phyloP scores from a whole-genome alignment of 2,329 filamentous ascomycete species.

The Colletotrichum coccodes region DNA sequence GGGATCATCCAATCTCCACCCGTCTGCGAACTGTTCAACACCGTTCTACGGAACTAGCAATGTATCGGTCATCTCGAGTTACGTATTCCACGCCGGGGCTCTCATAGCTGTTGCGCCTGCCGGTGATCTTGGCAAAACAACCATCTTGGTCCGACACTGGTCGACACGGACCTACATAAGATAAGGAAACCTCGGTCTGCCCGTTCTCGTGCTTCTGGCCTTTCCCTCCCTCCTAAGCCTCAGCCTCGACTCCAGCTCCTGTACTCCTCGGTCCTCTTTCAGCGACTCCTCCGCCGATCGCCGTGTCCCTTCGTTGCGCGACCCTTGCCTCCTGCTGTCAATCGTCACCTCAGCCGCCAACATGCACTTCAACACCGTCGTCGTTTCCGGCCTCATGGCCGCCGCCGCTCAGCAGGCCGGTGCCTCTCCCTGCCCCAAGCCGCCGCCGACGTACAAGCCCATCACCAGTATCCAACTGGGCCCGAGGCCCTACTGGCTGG shows the following conservation, averaged over 20 bases:
- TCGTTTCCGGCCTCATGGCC: conserved; percentile 42
- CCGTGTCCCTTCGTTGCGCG: not conserved
- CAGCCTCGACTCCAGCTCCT: conserved; percentile 6
- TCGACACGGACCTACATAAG: conserved; percentile 16
- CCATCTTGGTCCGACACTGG: not conserved
- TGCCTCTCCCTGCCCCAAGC: conserved; percentile 26
- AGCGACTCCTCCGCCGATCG: not conserved
- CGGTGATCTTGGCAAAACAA: conserved; percentile 12
- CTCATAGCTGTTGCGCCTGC: not conserved
- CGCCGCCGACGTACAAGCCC: conserved; percentile 39
- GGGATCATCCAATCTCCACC: not conserved
- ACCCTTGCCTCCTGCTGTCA: not conserved
- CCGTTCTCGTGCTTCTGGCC: not conserved
- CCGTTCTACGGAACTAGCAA: not conserved
- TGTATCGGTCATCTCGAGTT: not conserved
- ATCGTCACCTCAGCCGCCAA: conserved; percentile 7
- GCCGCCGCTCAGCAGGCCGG: conserved; percentile 25
- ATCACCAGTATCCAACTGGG: conserved; percentile 67
- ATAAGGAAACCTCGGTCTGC: not conserved
- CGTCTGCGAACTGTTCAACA: not conserved
- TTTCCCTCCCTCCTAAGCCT: not conserved
- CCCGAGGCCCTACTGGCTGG: conserved; percentile 71
- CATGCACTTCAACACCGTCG: conserved; percentile 45
- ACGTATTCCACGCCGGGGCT: not conserved
- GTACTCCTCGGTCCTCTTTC: not conserved